Percentiles rank a stretch among this genome's conserved stretches.
These are phyloP conservation scores for Berberis thunbergii DNA, from an alignment of 164 flowering plant species.

Conservation along the genomic window DNA sequence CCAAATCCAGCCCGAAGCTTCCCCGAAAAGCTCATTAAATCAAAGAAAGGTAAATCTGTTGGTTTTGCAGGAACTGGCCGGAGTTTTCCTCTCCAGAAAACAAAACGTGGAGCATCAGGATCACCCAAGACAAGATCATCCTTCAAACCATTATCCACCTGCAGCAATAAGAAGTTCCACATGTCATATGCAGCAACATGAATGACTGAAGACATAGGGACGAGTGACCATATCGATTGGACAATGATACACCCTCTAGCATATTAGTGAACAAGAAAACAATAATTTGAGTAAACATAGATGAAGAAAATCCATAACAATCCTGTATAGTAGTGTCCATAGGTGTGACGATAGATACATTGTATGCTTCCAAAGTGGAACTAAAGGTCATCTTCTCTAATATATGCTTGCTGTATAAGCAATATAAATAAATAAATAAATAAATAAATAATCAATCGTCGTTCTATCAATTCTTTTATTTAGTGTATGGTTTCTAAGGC, in stretches of 20 bases:
- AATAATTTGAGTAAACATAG: too few relatives aligned
- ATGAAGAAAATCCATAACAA: too few relatives aligned
- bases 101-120: conserved; percentile 87
- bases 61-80: conserved; percentile 88
- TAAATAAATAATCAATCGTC: neutral
- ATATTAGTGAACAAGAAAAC: too few relatives aligned
- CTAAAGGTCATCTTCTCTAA: too few relatives aligned
- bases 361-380: too few relatives aligned
- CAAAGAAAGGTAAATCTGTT: conserved; percentile 74
- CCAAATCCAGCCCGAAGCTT: conserved; percentile 89
- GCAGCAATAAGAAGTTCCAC: conserved; percentile 9
- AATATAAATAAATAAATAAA: neutral
- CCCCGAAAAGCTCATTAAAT: conserved; percentile 80
- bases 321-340: too few relatives aligned
- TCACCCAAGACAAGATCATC: conserved; percentile 91
- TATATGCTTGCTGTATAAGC: too few relatives aligned
- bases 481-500: neutral
- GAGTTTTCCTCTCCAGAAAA: conserved; percentile 76
- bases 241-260: neutral
- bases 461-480: neutral
- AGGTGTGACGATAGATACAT: too few relatives aligned
- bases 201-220: neutral
- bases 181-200: neutral
- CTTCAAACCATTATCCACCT: conserved; percentile 91
- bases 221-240: too few relatives aligned